Evolutionary conservation across 208 protist genomes (phyloP).

Genomic region (Perkinsela sp.): DNA sequence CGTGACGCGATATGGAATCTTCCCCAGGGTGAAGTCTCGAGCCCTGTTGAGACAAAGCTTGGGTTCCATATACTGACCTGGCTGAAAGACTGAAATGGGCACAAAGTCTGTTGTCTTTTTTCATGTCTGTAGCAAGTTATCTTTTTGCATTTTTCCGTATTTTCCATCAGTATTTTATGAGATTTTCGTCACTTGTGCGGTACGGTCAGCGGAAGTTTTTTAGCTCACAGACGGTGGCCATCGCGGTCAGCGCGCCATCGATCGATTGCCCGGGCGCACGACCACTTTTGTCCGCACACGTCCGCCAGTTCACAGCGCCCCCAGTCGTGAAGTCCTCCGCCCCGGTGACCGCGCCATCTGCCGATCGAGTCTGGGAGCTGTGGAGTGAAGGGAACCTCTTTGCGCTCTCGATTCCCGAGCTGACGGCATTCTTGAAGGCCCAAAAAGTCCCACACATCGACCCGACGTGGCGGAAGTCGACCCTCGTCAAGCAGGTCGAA

Average conservation of each 20-base stretch:
- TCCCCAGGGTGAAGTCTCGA: background rate
- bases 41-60: constrained; percentile 3
- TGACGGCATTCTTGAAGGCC: constrained; percentile 26
- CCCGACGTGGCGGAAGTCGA: constrained; percentile 21
- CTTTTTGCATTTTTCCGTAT: constrained; percentile 3
- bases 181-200: constrained; percentile 1
- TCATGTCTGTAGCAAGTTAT: constrained; percentile 1
- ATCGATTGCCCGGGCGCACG: too few species aligned
- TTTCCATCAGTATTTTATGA: constrained; percentile 4
- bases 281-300: background rate
- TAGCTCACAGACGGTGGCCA: background rate
- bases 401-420: constrained; percentile 35
- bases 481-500: constrained; percentile 41
- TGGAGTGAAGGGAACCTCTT: constrained; percentile 71
- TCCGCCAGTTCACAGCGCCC: background rate
- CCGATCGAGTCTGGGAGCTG: constrained; percentile 35
- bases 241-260: background rate
- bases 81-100: too few species aligned
- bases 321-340: background rate
- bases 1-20: background rate
- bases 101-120: background rate
- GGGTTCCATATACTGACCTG: constrained; percentile 3
- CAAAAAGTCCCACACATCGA: constrained; percentile 8
- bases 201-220: background rate
- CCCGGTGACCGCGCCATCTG: background rate